Percentiles rank a stretch among this genome's conserved stretches.
These are phyloP conservation scores for Histomonas meleagridis DNA, from an alignment of 208 protist genomes.

Conservation along the genomic window DNA sequence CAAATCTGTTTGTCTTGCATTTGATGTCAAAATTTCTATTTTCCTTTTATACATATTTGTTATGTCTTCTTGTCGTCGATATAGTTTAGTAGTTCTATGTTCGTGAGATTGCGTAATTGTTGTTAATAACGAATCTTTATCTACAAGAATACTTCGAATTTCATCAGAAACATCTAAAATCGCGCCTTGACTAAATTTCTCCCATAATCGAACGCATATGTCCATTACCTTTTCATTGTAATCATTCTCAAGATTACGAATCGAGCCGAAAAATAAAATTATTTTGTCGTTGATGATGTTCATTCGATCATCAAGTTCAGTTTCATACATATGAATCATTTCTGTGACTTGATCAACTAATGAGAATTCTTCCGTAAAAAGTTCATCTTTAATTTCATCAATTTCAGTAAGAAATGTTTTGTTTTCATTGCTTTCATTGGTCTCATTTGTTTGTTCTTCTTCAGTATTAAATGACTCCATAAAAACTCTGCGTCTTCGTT, in stretches of 20 bases:
- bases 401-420: background rate
- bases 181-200: slow-evolving; percentile 24
- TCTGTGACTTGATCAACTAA: background rate
- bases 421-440: background rate
- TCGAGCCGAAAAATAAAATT: background rate
- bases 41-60: background rate
- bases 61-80: background rate
- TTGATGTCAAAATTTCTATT: background rate
- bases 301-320: slow-evolving; percentile 29
- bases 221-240: slow-evolving; percentile 23
- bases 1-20: background rate
- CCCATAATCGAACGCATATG: slow-evolving; percentile 15
- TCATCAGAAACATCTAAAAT: slow-evolving; percentile 3
- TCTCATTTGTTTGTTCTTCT: background rate
- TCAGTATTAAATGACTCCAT: background rate
- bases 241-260: background rate
- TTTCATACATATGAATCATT: slow-evolving; percentile 28
- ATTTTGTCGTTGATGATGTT: slow-evolving; percentile 18
- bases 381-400: background rate
- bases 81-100: slow-evolving; percentile 35
- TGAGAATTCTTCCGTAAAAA: background rate
- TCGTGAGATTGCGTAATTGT: background rate
- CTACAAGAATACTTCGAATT: slow-evolving; percentile 13
- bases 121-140: background rate
- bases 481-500: background rate